phyloP scores from a whole-genome alignment of 192 early-diverging fungal species.

The Backusella westeae region DNA sequence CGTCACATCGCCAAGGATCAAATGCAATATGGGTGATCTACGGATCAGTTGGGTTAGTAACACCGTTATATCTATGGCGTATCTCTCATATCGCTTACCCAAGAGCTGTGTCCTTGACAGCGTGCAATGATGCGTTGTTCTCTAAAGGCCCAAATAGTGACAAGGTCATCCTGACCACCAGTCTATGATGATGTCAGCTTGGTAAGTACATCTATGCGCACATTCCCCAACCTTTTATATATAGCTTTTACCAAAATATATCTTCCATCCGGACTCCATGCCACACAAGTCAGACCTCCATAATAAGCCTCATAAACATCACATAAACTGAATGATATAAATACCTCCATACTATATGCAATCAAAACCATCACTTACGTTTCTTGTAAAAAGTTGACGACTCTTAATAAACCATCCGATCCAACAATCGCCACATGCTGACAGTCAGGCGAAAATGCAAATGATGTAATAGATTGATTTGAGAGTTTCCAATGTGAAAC shows the following conservation, averaged over 20 bases:
- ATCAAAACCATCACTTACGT: slow-evolving; percentile 31
- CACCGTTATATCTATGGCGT: neutral
- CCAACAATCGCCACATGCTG: slow-evolving; percentile 82
- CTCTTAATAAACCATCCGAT: slow-evolving; percentile 75
- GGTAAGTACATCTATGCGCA: neutral
- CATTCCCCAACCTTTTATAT: neutral
- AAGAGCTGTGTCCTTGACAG: slow-evolving; percentile 89
- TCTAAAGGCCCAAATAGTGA: slow-evolving; percentile 87
- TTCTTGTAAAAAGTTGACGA: slow-evolving; percentile 78
- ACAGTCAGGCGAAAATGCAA: slow-evolving; percentile 86
- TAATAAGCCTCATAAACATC: slow-evolving; percentile 87
- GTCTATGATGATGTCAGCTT: slow-evolving; percentile 32
- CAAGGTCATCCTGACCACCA: slow-evolving; percentile 92
- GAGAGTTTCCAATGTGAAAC: slow-evolving; percentile 38
- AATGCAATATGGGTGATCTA: slow-evolving; percentile 71
- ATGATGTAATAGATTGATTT: slow-evolving; percentile 49
- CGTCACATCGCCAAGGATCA: slow-evolving; percentile 81
- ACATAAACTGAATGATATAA: slow-evolving; percentile 45
- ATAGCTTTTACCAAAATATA: slow-evolving; percentile 55
- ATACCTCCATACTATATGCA: neutral
- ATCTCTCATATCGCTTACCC: slow-evolving; percentile 46
- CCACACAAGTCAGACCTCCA: slow-evolving; percentile 82
- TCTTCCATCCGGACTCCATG: slow-evolving; percentile 90
- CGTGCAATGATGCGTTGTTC: slow-evolving; percentile 81
- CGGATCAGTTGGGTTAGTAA: neutral